A percentile compares a stretch with the other conserved stretches of the same genome.
Evolutionary conservation across 495 filamentous ascomycete genomes (phyloP).

Genomic region (Lasiosphaeria miniovina): DNA sequence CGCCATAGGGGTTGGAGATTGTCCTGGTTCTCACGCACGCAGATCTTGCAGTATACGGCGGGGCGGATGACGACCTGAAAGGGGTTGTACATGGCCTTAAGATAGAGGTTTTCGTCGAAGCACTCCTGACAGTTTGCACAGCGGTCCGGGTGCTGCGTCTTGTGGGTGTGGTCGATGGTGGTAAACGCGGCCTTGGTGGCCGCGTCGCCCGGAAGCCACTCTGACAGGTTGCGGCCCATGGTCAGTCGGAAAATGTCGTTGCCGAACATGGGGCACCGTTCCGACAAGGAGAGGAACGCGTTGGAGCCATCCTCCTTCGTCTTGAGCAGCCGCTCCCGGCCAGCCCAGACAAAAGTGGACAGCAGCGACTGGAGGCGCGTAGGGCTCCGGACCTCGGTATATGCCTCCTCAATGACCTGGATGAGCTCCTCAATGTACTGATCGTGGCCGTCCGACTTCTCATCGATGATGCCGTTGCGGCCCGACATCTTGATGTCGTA

Average conservation of each 20-base stretch:
- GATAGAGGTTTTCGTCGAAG: conserved; percentile 10
- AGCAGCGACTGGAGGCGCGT: conserved; percentile 15
- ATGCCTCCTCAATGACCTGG: neutral
- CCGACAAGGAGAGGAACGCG: conserved; percentile 1
- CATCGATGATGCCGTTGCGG: conserved; percentile 7
- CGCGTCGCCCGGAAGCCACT: conserved; percentile 8
- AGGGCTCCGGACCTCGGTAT: neutral
- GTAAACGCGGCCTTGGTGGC: neutral
- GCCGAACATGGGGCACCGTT: conserved; percentile 1
- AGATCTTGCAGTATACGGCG: conserved; percentile 13
- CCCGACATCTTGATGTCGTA: conserved; percentile 7
- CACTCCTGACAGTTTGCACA: conserved; percentile 16
- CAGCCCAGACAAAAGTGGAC: conserved; percentile 19
- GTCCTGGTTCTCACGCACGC: conserved; percentile 11
- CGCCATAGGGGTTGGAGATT: neutral
- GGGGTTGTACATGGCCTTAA: conserved; percentile 19
- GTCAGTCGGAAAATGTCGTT: conserved; percentile 13
- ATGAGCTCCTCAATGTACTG: conserved; percentile 11
- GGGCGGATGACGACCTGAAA: conserved; percentile 13
- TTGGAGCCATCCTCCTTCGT: too few relatives aligned
- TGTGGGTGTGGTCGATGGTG: conserved; percentile 12
- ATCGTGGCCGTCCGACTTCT: neutral
- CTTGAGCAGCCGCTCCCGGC: conserved; percentile 11
- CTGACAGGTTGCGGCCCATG: conserved; percentile 2
- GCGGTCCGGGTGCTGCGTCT: conserved; percentile 24